phyloP scores from a whole-genome alignment of 192 early-diverging fungal species.

The Allomyces arbusculus region DNA sequence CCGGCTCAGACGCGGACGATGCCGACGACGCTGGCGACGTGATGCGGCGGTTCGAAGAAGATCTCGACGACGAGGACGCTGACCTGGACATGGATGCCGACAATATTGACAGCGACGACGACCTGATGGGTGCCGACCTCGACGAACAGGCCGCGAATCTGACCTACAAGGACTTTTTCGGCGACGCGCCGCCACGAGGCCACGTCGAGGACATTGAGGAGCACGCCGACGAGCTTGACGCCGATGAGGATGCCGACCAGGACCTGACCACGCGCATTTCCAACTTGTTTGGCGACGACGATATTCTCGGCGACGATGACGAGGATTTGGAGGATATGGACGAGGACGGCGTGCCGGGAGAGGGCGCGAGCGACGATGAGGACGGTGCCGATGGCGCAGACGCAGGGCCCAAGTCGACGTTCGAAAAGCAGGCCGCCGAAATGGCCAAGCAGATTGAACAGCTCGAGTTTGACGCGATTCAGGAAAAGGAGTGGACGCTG shows the following conservation, averaged over 20 bases:
- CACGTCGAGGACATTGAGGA: constrained; percentile 39
- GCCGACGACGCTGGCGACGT: constrained; percentile 9
- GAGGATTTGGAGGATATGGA: constrained; percentile 13
- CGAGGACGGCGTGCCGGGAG: constrained; percentile 14
- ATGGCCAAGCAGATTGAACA: constrained; percentile 49
- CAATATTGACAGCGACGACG: constrained; percentile 13
- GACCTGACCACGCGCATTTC: constrained; percentile 5
- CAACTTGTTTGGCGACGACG: constrained; percentile 3
- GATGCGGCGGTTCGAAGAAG: constrained; percentile 6
- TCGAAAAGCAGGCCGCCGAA: constrained; percentile 54
- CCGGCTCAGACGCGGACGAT: constrained; percentile 16
- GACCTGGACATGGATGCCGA: constrained; percentile 14
- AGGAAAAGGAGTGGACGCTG: constrained; percentile 71
- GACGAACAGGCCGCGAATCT: constrained; percentile 21
- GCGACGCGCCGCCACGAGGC: constrained; percentile 45
- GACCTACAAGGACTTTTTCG: constrained; percentile 73
- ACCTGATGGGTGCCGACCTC: constrained; percentile 18
- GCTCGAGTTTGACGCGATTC: constrained; percentile 73
- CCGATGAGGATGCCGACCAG: constrained; percentile 40
- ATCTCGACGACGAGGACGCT: constrained; percentile 11
- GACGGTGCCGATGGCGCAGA: constrained; percentile 7
- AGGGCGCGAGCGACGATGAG: constrained; percentile 14
- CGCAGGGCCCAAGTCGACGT: constrained; percentile 32
- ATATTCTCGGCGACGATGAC: constrained; percentile 56
- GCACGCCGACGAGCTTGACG: constrained; percentile 23